Evolutionary conservation across 352 stramenopile species (phyloP).

Genomic region (Halophytophthora polymorphica): DNA sequence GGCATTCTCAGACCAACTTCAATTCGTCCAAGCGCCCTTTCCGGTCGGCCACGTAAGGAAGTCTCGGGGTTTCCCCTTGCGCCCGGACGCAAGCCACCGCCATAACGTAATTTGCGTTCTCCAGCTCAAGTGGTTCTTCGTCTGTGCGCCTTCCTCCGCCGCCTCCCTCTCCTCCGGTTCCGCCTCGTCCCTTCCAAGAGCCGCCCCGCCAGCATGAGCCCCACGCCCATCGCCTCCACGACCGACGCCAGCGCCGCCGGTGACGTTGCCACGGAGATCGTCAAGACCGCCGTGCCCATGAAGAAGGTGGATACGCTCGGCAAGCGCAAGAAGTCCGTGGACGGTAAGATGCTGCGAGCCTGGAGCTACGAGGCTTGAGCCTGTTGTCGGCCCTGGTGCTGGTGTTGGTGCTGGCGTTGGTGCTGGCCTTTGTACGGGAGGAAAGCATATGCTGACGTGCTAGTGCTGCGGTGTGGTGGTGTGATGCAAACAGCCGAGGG

Average conservation of each 20-base stretch:
- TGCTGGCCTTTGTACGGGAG: too few relatives aligned
- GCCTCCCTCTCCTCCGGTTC: neutral
- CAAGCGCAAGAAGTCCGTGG: conserved; percentile 88
- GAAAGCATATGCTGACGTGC: conserved; percentile 3
- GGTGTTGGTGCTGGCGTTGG: neutral
- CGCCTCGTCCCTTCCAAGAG: neutral
- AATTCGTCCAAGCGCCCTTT: conserved; percentile 6
- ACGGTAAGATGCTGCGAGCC: conserved; percentile 37
- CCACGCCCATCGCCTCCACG: conserved; percentile 13
- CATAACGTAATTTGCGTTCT: conserved; percentile 41
- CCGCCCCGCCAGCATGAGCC: neutral
- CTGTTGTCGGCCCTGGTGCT: neutral
- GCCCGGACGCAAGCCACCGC: neutral
- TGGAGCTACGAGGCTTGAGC: neutral
- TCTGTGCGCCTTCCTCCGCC: conserved; percentile 1
- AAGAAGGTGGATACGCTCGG: conserved; percentile 82
- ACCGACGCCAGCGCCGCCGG: neutral
- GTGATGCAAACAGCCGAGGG: conserved; percentile 51
- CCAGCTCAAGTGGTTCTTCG: conserved; percentile 25
- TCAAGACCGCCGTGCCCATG: conserved; percentile 38
- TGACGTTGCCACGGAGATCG: conserved; percentile 5
- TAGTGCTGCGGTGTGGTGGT: conserved; percentile 1
- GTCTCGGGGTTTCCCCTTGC: conserved; percentile 11
- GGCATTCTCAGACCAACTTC: conserved; percentile 2
- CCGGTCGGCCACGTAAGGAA: conserved; percentile 18